phyloP scores from a whole-genome alignment of 2,329 filamentous ascomycete species.

The Sarocladiaceae sp. region DNA sequence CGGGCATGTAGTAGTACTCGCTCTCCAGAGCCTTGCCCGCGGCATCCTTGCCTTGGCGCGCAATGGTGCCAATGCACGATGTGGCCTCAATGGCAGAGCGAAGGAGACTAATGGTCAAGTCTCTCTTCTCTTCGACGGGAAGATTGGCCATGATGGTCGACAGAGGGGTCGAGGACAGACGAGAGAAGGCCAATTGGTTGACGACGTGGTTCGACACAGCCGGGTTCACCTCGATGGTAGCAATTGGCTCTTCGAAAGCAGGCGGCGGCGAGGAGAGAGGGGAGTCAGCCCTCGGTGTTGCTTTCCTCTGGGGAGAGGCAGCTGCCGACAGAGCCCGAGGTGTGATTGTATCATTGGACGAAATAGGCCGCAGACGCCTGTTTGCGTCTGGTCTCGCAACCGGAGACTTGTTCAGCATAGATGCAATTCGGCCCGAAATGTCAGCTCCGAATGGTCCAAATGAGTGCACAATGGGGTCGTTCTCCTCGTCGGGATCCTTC shows the following conservation, averaged over 20 bases:
- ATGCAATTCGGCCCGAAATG: slow-evolving; percentile 75
- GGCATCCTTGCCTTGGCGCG: slow-evolving; percentile 89
- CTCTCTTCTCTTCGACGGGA: slow-evolving; percentile 59
- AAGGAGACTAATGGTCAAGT: slow-evolving; percentile 59
- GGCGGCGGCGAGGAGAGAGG: slow-evolving; percentile 14
- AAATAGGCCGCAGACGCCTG: slow-evolving; percentile 1
- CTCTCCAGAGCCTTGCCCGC: slow-evolving; percentile 90
- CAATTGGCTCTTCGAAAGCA: background rate
- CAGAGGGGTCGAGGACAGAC: slow-evolving; percentile 84
- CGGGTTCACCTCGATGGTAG: slow-evolving; percentile 32
- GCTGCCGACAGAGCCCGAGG: slow-evolving; percentile 10
- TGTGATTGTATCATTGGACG: background rate
- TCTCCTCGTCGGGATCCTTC: slow-evolving; percentile 84
- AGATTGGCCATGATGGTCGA: slow-evolving; percentile 87
- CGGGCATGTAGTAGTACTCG: slow-evolving; percentile 95
- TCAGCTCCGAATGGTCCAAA: slow-evolving; percentile 89
- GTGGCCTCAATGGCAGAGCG: slow-evolving; percentile 69
- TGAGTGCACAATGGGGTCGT: slow-evolving; percentile 87
- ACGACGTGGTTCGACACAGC: slow-evolving; percentile 76
- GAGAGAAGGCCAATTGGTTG: slow-evolving; percentile 94
- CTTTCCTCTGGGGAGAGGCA: slow-evolving; percentile 8
- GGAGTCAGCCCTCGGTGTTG: background rate
- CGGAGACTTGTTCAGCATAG: slow-evolving; percentile 65
- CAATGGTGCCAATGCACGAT: slow-evolving; percentile 81
- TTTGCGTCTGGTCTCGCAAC: slow-evolving; percentile 11